Percentiles rank a stretch among this genome's conserved stretches.
These are phyloP conservation scores for Crithidia fasciculata DNA, from an alignment of 208 protist genomes.

Conservation along the genomic window DNA sequence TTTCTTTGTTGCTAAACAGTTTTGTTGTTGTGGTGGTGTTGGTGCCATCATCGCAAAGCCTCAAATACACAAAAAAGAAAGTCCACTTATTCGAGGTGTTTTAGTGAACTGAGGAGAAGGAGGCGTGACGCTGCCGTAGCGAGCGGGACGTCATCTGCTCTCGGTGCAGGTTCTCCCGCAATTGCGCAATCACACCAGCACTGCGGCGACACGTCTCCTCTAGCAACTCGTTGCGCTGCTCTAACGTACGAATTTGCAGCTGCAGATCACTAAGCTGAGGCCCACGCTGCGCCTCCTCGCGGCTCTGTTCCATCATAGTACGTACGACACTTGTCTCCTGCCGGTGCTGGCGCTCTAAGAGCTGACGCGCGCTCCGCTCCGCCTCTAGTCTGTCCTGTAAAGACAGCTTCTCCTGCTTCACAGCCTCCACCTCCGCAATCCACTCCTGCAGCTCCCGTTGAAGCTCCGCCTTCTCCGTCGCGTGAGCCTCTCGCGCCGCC, in stretches of 20 bases:
- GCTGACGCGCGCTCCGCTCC: slow-evolving; percentile 15
- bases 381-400: slow-evolving; percentile 11
- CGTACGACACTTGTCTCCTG: slow-evolving; percentile 20
- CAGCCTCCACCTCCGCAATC: slow-evolving; percentile 23
- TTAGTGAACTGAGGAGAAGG: neutral
- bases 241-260: slow-evolving; percentile 12
- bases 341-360: slow-evolving; percentile 26
- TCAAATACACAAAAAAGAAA: too few relatives aligned
- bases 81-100: too few relatives aligned
- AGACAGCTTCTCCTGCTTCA: slow-evolving; percentile 9
- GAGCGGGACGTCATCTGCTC: slow-evolving; percentile 32
- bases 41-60: too few relatives aligned
- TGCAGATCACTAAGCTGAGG: slow-evolving; percentile 18
- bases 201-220: slow-evolving; percentile 63
- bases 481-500: slow-evolving; percentile 10
- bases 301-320: slow-evolving; percentile 28
- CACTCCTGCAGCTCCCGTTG: slow-evolving; percentile 30
- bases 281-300: slow-evolving; percentile 19
- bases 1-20: too few relatives aligned
- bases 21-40: too few relatives aligned
- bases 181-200: slow-evolving; percentile 59
- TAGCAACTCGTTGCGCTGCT: slow-evolving; percentile 43
- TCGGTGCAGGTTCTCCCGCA: slow-evolving; percentile 61
- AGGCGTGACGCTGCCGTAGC: slow-evolving; percentile 11
- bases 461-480: slow-evolving; percentile 29